phyloP scores from a whole-genome alignment of 352 stramenopile species.

The Elongisporangium undulatum region DNA sequence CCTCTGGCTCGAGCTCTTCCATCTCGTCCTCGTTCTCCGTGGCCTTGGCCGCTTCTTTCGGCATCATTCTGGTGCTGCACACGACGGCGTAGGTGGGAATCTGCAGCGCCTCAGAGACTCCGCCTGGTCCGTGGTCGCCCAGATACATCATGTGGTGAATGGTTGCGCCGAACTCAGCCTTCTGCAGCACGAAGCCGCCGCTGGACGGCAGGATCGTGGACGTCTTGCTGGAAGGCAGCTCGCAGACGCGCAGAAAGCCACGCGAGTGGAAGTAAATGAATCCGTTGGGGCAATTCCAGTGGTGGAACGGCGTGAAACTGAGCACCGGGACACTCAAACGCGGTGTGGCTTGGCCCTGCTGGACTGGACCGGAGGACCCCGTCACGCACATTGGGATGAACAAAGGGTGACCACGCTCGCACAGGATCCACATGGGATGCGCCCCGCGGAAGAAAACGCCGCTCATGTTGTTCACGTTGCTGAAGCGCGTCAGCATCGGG shows the following conservation, averaged over 20 bases:
- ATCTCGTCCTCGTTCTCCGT: constrained; percentile 58
- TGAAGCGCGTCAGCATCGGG: constrained; percentile 78
- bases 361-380: background rate
- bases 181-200: constrained; percentile 75
- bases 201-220: constrained; percentile 65
- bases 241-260: constrained; percentile 71
- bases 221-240: constrained; percentile 71
- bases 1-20: constrained; percentile 42
- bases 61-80: constrained; percentile 52
- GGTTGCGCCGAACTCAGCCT: constrained; percentile 65
- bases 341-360: constrained; percentile 10
- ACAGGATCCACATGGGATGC: constrained; percentile 81
- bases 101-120: constrained; percentile 73
- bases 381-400: constrained; percentile 75
- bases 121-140: constrained; percentile 64
- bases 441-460: constrained; percentile 81
- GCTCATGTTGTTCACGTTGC: constrained; percentile 85
- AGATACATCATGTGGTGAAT: constrained; percentile 83
- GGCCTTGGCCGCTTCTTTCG: constrained; percentile 47
- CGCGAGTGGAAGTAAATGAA: constrained; percentile 89
- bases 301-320: constrained; percentile 84
- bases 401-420: constrained; percentile 54
- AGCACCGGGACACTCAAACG: constrained; percentile 73
- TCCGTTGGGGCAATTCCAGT: constrained; percentile 85
- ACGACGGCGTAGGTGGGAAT: constrained; percentile 78